Evolutionary conservation across 345 rosid genomes (phyloP).

Genomic region (Aegle marmelos): DNA sequence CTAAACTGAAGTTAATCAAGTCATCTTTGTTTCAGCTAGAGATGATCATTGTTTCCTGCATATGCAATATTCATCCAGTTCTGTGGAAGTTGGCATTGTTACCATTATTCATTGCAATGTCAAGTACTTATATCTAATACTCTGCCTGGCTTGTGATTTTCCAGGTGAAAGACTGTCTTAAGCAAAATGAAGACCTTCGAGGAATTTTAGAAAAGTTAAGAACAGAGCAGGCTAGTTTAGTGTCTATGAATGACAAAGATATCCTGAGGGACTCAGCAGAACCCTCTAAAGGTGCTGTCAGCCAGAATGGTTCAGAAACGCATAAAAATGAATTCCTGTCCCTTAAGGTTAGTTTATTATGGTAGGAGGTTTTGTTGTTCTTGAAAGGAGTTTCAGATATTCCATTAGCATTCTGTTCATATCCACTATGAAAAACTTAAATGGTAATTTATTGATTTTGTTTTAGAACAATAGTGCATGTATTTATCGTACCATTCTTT

Average conservation of each 20-base stretch:
- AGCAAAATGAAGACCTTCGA: conserved; percentile 86
- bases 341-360: conserved; percentile 56
- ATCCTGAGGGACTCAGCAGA: conserved; percentile 24
- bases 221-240: conserved; percentile 54
- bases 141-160: conserved; percentile 4
- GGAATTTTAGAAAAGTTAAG: conserved; percentile 62
- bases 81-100: no score
- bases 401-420: background rate
- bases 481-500: background rate
- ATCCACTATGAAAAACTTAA: no score
- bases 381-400: background rate
- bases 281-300: conserved; percentile 27
- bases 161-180: conserved; percentile 85
- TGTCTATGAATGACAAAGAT: conserved; percentile 21
- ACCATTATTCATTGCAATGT: background rate
- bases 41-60: background rate
- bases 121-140: background rate
- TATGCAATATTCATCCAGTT: background rate
- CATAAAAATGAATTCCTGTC: conserved; percentile 47
- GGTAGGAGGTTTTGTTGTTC: background rate
- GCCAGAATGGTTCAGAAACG: conserved; percentile 31
- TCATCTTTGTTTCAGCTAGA: background rate
- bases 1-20: background rate
- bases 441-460: background rate
- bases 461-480: background rate